phyloP scores from a whole-genome alignment of 1,284 basidiomycete species.

The Exobasidium cylindrosporum region DNA sequence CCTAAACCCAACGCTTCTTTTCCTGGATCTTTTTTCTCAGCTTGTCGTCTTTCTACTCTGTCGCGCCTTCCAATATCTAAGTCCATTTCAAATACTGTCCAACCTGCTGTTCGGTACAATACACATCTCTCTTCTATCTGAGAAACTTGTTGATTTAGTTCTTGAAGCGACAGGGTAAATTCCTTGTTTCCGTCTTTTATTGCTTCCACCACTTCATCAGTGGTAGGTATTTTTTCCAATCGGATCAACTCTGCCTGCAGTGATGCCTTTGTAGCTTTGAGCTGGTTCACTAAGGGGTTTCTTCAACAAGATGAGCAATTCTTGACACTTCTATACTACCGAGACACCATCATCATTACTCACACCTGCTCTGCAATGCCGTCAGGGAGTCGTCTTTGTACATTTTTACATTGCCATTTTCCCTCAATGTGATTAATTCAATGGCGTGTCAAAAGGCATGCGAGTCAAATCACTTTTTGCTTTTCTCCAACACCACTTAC shows the following conservation, averaged over 20 bases:
- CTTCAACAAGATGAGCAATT: neutral
- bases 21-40: neutral
- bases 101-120: constrained; percentile 30
- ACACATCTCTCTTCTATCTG: constrained; percentile 30
- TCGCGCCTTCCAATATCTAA: constrained; percentile 36
- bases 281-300: neutral
- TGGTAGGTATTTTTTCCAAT: neutral
- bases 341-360: neutral
- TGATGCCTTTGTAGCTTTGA: neutral
- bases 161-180: neutral
- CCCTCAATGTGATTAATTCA: too few relatives aligned
- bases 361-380: neutral
- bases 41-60: constrained; percentile 17
- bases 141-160: constrained; percentile 21
- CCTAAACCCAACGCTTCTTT: constrained; percentile 27
- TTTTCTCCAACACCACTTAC: too few relatives aligned
- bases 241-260: neutral
- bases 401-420: too few relatives aligned
- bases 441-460: too few relatives aligned
- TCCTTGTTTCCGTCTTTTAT: neutral
- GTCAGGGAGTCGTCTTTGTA: neutral
- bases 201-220: neutral
- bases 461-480: too few relatives aligned
- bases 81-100: constrained; percentile 40
- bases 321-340: too few relatives aligned